Evolutionary conservation across 495 filamentous ascomycete species (phyloP).

Genomic region (Neurospora sp.): DNA sequence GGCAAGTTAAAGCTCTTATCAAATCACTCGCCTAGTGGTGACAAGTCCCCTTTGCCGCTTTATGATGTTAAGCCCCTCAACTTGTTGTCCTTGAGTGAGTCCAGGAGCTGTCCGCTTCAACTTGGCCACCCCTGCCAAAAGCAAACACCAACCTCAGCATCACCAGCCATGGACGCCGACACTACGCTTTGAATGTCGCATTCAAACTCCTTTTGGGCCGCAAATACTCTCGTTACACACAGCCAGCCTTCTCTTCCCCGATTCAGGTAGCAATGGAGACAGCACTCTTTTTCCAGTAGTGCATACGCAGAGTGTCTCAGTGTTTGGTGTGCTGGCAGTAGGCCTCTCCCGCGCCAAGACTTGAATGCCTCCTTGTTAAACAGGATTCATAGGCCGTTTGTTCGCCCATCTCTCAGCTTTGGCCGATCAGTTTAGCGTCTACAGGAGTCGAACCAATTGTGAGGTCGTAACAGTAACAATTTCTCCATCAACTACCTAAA

Average conservation of each 20-base stretch:
- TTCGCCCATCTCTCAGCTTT: neutral
- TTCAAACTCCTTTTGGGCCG: neutral
- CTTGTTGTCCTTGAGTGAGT: neutral
- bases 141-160: neutral
- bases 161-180: neutral
- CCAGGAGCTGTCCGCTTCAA: neutral
- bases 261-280: neutral
- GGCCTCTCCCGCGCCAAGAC: neutral
- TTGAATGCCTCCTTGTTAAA: neutral
- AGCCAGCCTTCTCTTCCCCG: neutral
- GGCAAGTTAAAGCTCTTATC: neutral
- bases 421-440: no score
- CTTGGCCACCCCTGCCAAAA: neutral
- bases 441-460: neutral
- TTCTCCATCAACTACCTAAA: neutral
- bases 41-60: neutral
- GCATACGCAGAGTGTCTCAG: neutral
- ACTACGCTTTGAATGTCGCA: neutral
- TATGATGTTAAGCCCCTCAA: neutral
- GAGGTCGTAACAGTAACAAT: neutral
- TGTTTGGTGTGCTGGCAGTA: neutral
- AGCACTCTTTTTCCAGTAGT: neutral
- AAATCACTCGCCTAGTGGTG: neutral
- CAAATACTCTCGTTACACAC: neutral
- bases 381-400: neutral